Evolutionary conservation across 2,329 filamentous ascomycete genomes (phyloP), one percentile per base, ranked within the genome.

Genomic region (Teratosphaeria gauchensis): DNA sequence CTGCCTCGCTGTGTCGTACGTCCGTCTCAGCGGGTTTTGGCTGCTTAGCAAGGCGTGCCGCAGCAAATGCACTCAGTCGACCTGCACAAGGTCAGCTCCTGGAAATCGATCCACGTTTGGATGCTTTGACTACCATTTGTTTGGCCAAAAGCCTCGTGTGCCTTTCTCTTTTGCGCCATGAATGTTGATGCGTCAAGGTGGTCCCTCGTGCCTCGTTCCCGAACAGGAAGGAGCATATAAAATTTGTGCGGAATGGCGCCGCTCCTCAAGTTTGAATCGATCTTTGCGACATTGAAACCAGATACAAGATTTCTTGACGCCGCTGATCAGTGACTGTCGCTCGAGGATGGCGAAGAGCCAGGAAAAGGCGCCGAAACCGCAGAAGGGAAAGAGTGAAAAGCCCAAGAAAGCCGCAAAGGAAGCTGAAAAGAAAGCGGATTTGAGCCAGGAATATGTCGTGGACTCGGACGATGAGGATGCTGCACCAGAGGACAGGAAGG

Each of bases 311-410:
- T 2, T 8, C 3, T n/a, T 19, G 16, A 24, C 42, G 42, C n/a
- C 19, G 2, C 42, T 8, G 35, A 11, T 48, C 6, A 21, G 42
- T 8, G n/a, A 1, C n/a, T 21, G 42, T n/a, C n/a, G 1, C n/a
- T n/a, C 4, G 6, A 3, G 7, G 11, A 58, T 58, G 56, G 51
- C 56, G 5, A 58, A 58, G 38, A 33, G 52, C 16, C 38, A 42
- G 54, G 31, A 55, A 9, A 48, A 19, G 42, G 2, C 32, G 16
- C 1, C 38, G 7, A 51, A 56, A 30, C 9, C 21, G 19, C 56
- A 19, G 28, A 85, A 82, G 62, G 61, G 65, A 12, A 74, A 72
- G 59, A 84, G 81, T 66, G 81, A 81, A 61, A 61, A 73, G 2
- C 35, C 33, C 16, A 58, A 19, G 28, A 55, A 51, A 48, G 38